phyloP scores from a whole-genome alignment of 2,329 filamentous ascomycete species.

The Apiospora rasikravindrae region DNA sequence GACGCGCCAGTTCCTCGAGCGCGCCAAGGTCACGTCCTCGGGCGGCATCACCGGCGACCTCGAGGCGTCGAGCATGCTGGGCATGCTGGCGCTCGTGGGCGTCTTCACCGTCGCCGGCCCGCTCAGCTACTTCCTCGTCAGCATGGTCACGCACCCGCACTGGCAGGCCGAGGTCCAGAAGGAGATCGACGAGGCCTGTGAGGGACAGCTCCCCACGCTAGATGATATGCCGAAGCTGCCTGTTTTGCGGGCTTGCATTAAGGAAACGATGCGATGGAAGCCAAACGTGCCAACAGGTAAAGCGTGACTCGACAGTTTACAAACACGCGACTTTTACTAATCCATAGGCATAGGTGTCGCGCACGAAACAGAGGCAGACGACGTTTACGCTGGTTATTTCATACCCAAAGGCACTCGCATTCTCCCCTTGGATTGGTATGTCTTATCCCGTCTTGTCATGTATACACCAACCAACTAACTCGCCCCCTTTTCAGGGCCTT shows the following conservation, averaged over 20 bases:
- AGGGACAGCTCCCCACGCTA: constrained; percentile 48
- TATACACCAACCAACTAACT: background rate
- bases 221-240: constrained; percentile 49
- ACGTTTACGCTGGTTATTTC: constrained; percentile 54
- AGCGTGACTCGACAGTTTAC: too few relatives aligned
- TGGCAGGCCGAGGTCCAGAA: constrained; percentile 51
- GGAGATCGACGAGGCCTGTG: constrained; percentile 50
- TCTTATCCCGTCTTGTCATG: background rate
- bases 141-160: constrained; percentile 54
- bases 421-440: constrained; percentile 46
- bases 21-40: constrained; percentile 35
- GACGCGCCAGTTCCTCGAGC: constrained; percentile 49
- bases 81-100: constrained; percentile 45
- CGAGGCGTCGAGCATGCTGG: constrained; percentile 40
- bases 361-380: constrained; percentile 55
- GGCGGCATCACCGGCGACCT: constrained; percentile 37
- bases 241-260: constrained; percentile 51
- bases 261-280: constrained; percentile 50
- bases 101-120: constrained; percentile 44
- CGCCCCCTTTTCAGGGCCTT: constrained; percentile 46
- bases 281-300: constrained; percentile 50
- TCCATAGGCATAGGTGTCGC: constrained; percentile 46
- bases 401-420: constrained; percentile 53
- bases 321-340: too few relatives aligned
- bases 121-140: constrained; percentile 43